A percentile compares a stretch with the other conserved stretches of the same genome.
phyloP scores from a whole-genome alignment of 768 basidiomycete species.

The Boletus fagicola region DNA sequence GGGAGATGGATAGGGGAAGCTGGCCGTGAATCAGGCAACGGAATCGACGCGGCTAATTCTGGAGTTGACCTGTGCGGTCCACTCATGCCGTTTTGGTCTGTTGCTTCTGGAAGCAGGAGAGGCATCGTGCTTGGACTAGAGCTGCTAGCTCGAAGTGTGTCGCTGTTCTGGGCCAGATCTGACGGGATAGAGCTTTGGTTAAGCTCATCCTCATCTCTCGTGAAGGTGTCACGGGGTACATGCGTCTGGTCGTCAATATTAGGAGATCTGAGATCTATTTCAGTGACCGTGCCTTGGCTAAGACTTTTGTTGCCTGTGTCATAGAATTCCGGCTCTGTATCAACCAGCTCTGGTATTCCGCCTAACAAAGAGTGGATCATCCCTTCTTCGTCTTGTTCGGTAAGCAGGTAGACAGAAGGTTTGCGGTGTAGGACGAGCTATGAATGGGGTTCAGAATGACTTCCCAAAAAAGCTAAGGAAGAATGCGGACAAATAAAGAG shows the following conservation, averaged over 20 bases:
- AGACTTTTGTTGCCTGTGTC: not conserved
- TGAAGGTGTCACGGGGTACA: not conserved
- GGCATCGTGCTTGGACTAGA: not conserved
- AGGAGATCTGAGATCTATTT: not conserved
- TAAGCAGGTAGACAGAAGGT: conserved; percentile 57
- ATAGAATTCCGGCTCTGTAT: conserved; percentile 10
- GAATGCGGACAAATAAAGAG: not conserved
- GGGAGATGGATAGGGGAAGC: conserved; percentile 7
- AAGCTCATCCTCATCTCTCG: not conserved
- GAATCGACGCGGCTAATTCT: conserved; percentile 17
- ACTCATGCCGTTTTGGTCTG: not conserved
- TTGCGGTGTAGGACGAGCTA: conserved; percentile 78
- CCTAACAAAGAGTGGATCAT: conserved; percentile 78
- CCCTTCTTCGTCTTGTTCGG: conserved; percentile 72
- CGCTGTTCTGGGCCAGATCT: not conserved
- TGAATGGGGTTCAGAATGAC: not conserved
- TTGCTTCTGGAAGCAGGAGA: not conserved
- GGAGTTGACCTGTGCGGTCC: not conserved
- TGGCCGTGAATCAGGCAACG: conserved; percentile 23
- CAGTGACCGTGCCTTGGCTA: not conserved
- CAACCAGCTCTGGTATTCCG: conserved; percentile 53
- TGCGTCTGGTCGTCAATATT: not conserved
- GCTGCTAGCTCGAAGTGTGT: not conserved
- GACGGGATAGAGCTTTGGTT: not conserved
- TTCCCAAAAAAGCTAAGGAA: not conserved